Base-by-base conservation (phyloP, 2,329 filamentous ascomycete genomes). In the Colletotrichum sp. region DNA sequence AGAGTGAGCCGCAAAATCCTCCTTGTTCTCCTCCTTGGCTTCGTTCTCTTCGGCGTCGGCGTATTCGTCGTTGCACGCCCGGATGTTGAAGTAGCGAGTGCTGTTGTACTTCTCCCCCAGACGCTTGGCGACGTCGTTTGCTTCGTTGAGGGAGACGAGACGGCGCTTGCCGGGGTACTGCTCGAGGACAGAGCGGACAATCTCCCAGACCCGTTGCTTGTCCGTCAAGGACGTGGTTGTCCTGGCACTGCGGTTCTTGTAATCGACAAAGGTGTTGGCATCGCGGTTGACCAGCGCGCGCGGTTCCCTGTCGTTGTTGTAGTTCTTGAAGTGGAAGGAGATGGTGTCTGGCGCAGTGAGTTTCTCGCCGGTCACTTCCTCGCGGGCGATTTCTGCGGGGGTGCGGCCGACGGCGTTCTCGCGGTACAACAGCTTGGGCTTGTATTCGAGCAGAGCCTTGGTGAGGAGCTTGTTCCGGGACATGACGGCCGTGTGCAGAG, bases 341-440 rank as follows among this genome's bases (percentile, higher is more conserved):
- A 78, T 25, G 9, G 71, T 30, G 1, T 78, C 34, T 11, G 81
- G 82, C 22, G 78, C 77, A 36, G 74, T 65, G n/a, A 88, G 83
- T 59, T 83, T 83, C 9, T 81, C 79, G 9, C 84, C 83, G 4
- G 90, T 84, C 75, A 89, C 88, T 2, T 83, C 82, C 68, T 94
- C 92, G 67, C 90, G 86, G 0, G 93, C 91, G 65, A 94, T 84
- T 79, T 97, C 94, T 32, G 89, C 87, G 0, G 95, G 93, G 0
- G 94, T 97, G 19, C 91, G 89, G 3, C 95, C 95, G 0, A 94
- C 94, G 0, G 94, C 91, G 78, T 96, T 96, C 82, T 97, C 95
- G 27, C 92, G 90, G 78, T 91, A 89, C 1, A 95, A 85, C 3
- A 96, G 86, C 30, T 88, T 86, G 0, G 93, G 90, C 22, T 90